These are phyloP conservation scores for Erucastrum elatum DNA, from an alignment of 345 rosid species.

Conservation along the genomic window DNA sequence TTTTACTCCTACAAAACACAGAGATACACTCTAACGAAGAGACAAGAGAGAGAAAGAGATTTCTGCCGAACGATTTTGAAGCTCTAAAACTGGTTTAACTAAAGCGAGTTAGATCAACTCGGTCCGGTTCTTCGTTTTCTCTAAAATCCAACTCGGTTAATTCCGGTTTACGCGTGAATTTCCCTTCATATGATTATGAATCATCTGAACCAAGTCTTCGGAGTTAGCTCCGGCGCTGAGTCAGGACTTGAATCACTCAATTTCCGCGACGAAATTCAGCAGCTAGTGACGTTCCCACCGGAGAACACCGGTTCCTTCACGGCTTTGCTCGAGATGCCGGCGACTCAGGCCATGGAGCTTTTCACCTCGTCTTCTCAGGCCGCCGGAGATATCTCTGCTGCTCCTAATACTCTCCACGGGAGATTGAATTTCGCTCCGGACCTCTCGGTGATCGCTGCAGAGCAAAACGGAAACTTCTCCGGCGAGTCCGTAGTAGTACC, in stretches of 20 bases:
- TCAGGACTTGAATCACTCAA: slow-evolving; percentile 46
- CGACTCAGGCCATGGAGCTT: slow-evolving; percentile 61
- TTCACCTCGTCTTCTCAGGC: slow-evolving; percentile 37
- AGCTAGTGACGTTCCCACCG: slow-evolving; percentile 43
- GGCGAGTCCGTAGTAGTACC: slow-evolving; percentile 25
- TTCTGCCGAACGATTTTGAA: not conserved
- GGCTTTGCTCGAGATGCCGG: slow-evolving; percentile 68
- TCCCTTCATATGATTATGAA: slow-evolving; percentile 38
- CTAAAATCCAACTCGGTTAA: slow-evolving; percentile 19
- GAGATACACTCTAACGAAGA: not conserved
- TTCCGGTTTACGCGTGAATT: slow-evolving; percentile 37
- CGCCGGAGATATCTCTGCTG: slow-evolving; percentile 34
- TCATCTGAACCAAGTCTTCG: slow-evolving; percentile 38
- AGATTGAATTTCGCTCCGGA: slow-evolving; percentile 35
- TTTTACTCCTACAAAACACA: slow-evolving; percentile 7
- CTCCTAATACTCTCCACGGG: slow-evolving; percentile 14
- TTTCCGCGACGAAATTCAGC: slow-evolving; percentile 51
- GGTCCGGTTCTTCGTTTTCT: not conserved
- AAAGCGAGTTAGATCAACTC: slow-evolving; percentile 18
- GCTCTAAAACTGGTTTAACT: slow-evolving; percentile 5
- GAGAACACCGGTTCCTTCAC: slow-evolving; percentile 58
- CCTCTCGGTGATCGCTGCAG: slow-evolving; percentile 39
- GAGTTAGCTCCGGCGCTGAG: slow-evolving; percentile 47
- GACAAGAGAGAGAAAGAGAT: not conserved
- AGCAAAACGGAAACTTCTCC: slow-evolving; percentile 36